A percentile compares a stretch with the other conserved stretches of the same genome.
phyloP scores from a whole-genome alignment of 1,284 basidiomycete species.

The Clitocybe nebularis region DNA sequence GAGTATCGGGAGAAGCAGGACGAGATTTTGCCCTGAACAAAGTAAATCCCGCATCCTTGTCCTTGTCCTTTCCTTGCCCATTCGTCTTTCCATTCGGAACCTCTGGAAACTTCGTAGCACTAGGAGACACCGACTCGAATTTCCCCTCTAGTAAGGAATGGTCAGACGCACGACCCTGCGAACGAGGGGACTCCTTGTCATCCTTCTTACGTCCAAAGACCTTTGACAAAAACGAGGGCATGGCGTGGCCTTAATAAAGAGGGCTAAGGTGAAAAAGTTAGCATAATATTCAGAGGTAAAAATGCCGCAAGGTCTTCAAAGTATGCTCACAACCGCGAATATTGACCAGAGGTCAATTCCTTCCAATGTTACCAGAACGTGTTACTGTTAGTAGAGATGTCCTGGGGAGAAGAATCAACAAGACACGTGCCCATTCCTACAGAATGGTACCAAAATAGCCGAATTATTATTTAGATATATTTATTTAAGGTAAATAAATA shows the following conservation, averaged over 20 bases:
- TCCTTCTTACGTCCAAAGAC: conserved; percentile 73
- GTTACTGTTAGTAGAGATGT: conserved; percentile 9
- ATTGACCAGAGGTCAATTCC: conserved; percentile 12
- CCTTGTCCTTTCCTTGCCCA: conserved; percentile 37
- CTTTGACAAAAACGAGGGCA: conserved; percentile 75
- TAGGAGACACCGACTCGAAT: conserved; percentile 63
- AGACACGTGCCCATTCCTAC: conserved; percentile 22
- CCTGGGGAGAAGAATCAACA: conserved; percentile 12
- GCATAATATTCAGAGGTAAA: conserved; percentile 10
- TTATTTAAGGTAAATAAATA: no score
- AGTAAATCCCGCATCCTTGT: conserved; percentile 33
- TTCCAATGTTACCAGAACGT: conserved; percentile 13
- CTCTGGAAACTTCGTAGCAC: conserved; percentile 39
- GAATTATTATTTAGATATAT: no score
- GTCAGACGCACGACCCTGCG: conserved; percentile 34
- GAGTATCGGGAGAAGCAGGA: conserved; percentile 26
- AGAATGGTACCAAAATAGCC: no score
- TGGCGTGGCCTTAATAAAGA: conserved; percentile 31
- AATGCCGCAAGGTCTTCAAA: neutral
- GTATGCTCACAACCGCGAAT: conserved; percentile 13
- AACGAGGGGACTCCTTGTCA: conserved; percentile 40
- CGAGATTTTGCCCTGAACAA: conserved; percentile 49
- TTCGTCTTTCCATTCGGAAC: conserved; percentile 26
- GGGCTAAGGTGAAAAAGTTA: conserved; percentile 9
- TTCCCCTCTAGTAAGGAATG: conserved; percentile 63